A percentile compares a stretch with the other conserved stretches of the same genome.
phyloP scores from a whole-genome alignment of 2,329 filamentous ascomycete genomes.

The Plectosphaerella sp. region DNA sequence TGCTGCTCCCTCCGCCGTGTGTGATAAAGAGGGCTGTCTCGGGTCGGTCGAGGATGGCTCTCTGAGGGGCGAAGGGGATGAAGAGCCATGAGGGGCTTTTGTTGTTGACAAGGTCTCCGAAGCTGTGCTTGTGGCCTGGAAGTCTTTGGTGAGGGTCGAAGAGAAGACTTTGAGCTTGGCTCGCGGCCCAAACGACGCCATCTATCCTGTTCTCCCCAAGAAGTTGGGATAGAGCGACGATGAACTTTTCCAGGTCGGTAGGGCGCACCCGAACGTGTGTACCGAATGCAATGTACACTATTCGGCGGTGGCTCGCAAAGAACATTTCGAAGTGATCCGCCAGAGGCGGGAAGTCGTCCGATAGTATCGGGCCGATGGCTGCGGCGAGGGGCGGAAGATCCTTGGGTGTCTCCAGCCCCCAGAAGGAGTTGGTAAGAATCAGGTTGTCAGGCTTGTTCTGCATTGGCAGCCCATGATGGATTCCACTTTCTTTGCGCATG shows the following conservation, averaged over 20 bases:
- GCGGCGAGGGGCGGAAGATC: conserved; percentile 34
- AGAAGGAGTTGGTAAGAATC: conserved; percentile 38
- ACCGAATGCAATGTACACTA: conserved; percentile 35
- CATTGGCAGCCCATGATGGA: conserved; percentile 21
- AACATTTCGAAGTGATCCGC: conserved; percentile 21
- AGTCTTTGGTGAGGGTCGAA: conserved; percentile 18
- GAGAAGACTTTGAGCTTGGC: conserved; percentile 15
- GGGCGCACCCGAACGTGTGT: conserved; percentile 31
- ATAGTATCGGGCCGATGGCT: conserved; percentile 34
- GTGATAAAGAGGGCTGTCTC: conserved; percentile 31
- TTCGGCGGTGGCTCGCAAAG: conserved; percentile 20
- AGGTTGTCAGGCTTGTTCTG: conserved; percentile 33
- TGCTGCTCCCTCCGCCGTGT: conserved; percentile 34
- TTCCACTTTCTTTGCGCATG: conserved; percentile 28
- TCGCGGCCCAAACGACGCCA: conserved; percentile 33
- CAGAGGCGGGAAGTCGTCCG: conserved; percentile 26
- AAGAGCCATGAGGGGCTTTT: conserved; percentile 23
- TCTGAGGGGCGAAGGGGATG: conserved; percentile 32
- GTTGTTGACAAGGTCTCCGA: conserved; percentile 21
- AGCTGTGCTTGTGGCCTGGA: conserved; percentile 20
- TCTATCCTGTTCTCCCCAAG: conserved; percentile 21
- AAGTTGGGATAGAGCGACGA: conserved; percentile 7
- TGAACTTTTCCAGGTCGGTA: conserved; percentile 23
- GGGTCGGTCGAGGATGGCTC: conserved; percentile 30
- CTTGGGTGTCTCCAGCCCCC: conserved; percentile 33